These are phyloP conservation scores for Cytospora paraplurivora DNA, from an alignment of 2,329 filamentous ascomycete genomes.

Conservation along the genomic window DNA sequence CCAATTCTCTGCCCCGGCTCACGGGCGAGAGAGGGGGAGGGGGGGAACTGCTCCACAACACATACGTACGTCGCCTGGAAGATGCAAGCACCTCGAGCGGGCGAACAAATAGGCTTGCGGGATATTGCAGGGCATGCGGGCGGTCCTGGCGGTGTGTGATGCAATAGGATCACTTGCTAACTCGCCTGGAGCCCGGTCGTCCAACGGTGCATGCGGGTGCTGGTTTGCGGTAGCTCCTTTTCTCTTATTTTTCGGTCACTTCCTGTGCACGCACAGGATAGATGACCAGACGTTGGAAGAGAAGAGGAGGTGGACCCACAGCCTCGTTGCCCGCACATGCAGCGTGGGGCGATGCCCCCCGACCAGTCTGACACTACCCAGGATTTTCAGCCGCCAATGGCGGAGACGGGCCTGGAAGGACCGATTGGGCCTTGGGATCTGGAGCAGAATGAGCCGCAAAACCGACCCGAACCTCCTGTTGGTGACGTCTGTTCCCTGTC, in stretches of 20 bases:
- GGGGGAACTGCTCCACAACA: not conserved
- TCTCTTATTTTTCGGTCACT: too few relatives aligned
- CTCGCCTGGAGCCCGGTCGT: not conserved
- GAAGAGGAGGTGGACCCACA: slow-evolving; percentile 2
- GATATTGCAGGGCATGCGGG: not conserved
- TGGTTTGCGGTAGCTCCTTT: not conserved
- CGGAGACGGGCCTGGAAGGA: slow-evolving; percentile 4
- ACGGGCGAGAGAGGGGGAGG: not conserved
- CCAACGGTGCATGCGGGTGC: not conserved
- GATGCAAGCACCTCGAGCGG: slow-evolving; percentile 3
- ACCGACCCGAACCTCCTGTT: not conserved
- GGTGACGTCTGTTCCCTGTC: not conserved
- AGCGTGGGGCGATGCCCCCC: not conserved
- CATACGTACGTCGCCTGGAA: not conserved
- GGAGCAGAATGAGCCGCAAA: slow-evolving; percentile 2
- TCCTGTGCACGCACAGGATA: not conserved
- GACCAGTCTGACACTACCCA: not conserved
- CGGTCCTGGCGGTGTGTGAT: slow-evolving; percentile 1
- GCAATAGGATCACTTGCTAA: not conserved
- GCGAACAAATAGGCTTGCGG: not conserved
- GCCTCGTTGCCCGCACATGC: not conserved
- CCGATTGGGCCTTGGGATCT: slow-evolving; percentile 1
- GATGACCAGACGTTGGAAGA: not conserved
- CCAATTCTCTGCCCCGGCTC: not conserved
- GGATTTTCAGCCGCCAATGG: slow-evolving; percentile 4